Evolutionary conservation across 1,284 basidiomycete species (phyloP), one percentile per base, ranked within the genome.

Genomic region (Paramarasmius palmivorus): DNA sequence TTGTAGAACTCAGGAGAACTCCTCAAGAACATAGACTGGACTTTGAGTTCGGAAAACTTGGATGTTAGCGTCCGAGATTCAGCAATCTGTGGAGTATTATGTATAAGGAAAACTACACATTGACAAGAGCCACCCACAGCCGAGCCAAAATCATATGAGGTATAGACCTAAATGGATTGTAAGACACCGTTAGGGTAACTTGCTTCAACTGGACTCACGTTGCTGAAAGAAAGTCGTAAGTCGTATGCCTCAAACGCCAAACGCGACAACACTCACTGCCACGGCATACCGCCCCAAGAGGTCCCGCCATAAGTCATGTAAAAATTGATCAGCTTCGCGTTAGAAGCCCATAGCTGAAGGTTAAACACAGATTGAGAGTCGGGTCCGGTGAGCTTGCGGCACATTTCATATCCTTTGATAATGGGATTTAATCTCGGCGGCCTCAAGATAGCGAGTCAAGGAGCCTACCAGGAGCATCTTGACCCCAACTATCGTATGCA

Each of bases 41-140:
- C 76, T 65, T 92, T 92, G 38, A 92, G 72, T 61, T 92, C 90
- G 46, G 83, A 75, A 65, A 79, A 88, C 65, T 92, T 92, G n/a
- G 77, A 63, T 0, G 81, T 83, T 15, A 92, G 67, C n/a, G 77
- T 76, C 26, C 90, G 78, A 15, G 77, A 81, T 69, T 92, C 90
- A 25, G 80, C 70, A 49, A 90, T 83, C 74, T 78, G 49, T 12
- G 14, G 26, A 8, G 40, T 48, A 7, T 25, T 41, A 14, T 17
- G 55, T 55, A 25, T 54, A 61, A 62, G 50, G 69, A 66, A 50
- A 65, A 60, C 65, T 29, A n/a, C 65, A 4, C 59, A 12, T 42
- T 53, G 20, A 53, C 5, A n/a, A 34, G 10, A 26, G 50, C 15
- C 14, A 59, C 66, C 40, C 57, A 73, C 74, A 6, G 85, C 70